These are phyloP conservation scores for Logfia minima DNA, from an alignment of 129 eudicot genomes.

Conservation along the genomic window DNA sequence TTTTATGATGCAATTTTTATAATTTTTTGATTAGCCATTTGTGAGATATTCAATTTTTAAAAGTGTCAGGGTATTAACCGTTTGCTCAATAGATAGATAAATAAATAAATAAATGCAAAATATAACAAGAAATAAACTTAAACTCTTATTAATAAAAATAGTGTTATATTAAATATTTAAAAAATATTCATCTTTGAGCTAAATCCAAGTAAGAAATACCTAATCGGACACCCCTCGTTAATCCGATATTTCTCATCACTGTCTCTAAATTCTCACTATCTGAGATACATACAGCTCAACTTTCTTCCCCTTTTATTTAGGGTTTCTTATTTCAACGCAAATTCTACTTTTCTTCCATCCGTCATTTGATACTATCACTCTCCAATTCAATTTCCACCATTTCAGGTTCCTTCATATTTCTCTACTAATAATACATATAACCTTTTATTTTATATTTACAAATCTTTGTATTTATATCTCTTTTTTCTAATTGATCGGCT, in stretches of 20 bases:
- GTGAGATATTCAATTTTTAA: too few species aligned
- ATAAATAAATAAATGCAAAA: too few species aligned
- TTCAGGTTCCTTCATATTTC: background rate
- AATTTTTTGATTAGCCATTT: too few species aligned
- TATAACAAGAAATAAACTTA: too few species aligned
- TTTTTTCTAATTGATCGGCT: background rate
- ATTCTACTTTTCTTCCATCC: constrained; percentile 17
- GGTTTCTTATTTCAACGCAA: constrained; percentile 32
- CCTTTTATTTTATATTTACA: background rate
- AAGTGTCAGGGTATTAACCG: too few species aligned
- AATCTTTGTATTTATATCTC: background rate
- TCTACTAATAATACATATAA: background rate
- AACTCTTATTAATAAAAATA: too few species aligned
- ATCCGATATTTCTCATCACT: constrained; percentile 22
- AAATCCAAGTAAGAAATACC: background rate
- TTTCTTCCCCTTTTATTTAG: constrained; percentile 14
- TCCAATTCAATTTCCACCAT: background rate
- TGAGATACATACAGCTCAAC: constrained; percentile 11
- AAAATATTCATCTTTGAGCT: too few species aligned
- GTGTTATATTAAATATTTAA: too few species aligned
- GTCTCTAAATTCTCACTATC: constrained; percentile 26
- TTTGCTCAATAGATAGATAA: too few species aligned
- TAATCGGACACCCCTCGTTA: background rate
- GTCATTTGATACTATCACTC: background rate
- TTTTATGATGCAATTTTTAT: too few species aligned